These are phyloP conservation scores for Barnettozyma wickerhamii DNA, from an alignment of 805 yeast genomes.

Conservation along the genomic window DNA sequence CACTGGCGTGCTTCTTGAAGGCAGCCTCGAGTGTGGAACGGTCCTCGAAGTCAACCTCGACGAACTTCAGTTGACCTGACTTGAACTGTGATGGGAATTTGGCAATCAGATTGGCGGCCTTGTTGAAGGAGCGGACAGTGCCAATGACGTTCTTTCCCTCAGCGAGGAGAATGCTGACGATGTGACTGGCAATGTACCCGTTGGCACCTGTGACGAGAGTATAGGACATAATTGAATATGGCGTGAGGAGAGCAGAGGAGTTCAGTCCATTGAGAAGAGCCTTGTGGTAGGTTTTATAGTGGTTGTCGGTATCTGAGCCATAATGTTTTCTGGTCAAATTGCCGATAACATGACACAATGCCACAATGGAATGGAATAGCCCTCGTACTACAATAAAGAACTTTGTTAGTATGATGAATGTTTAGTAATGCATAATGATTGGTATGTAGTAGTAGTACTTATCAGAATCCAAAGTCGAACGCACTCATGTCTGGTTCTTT, in stretches of 20 bases:
- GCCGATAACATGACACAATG: too few relatives aligned
- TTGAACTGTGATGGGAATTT: constrained; percentile 1
- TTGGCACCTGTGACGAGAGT: constrained; percentile 11
- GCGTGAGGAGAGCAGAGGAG: too few relatives aligned
- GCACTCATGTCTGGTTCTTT: constrained; percentile 78
- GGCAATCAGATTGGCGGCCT: constrained; percentile 3
- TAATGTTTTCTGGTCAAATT: neutral
- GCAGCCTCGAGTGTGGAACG: neutral
- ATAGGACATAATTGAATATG: neutral
- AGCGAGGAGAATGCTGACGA: neutral
- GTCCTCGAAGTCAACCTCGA: constrained; percentile 7
- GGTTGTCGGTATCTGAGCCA: neutral
- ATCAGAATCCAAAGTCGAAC: constrained; percentile 45
- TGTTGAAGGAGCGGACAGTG: constrained; percentile 10
- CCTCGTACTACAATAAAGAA: too few relatives aligned
- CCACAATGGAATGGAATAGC: too few relatives aligned
- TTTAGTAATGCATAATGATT: neutral
- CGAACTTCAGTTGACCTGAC: constrained; percentile 6
- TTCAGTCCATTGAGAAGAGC: too few relatives aligned
- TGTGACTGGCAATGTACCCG: constrained; percentile 9
- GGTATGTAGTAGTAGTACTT: too few relatives aligned
- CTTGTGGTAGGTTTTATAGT: too few relatives aligned
- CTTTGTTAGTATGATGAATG: too few relatives aligned
- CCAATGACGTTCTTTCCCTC: constrained; percentile 7
- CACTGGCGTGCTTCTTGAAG: constrained; percentile 1